Evolutionary conservation across 2,329 filamentous ascomycete species (phyloP).

Genomic region (Neophaeococcomyces mojaviensis): DNA sequence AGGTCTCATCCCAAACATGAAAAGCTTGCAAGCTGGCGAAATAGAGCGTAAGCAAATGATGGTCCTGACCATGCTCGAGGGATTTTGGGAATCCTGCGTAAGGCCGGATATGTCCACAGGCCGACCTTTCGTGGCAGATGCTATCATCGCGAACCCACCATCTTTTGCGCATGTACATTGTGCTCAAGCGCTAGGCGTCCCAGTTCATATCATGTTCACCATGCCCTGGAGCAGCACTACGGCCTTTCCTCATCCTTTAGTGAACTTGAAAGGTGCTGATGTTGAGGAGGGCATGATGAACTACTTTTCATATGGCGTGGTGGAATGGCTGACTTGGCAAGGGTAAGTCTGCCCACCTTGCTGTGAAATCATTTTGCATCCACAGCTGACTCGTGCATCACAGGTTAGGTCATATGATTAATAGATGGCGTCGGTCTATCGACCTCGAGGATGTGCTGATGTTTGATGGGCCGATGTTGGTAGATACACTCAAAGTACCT

Average conservation of each 20-base stretch:
- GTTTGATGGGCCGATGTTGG: slow-evolving; percentile 31
- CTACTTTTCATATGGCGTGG: slow-evolving; percentile 39
- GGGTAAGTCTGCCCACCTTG: too few species aligned
- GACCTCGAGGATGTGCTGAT: slow-evolving; percentile 33
- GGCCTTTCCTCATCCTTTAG: slow-evolving; percentile 42
- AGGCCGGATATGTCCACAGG: slow-evolving; percentile 20
- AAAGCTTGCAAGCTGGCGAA: slow-evolving; percentile 29
- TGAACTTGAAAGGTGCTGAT: slow-evolving; percentile 34
- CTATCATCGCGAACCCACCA: slow-evolving; percentile 48
- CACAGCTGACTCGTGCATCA: too few species aligned
- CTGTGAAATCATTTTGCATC: too few species aligned
- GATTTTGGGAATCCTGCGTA: slow-evolving; percentile 34
- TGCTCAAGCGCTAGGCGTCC: slow-evolving; percentile 42
- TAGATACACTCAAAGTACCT: slow-evolving; percentile 31
- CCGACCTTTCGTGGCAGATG: slow-evolving; percentile 44
- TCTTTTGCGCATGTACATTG: slow-evolving; percentile 47
- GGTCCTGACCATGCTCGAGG: slow-evolving; percentile 31
- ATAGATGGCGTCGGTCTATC: slow-evolving; percentile 33
- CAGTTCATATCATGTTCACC: slow-evolving; percentile 45
- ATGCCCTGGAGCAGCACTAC: slow-evolving; percentile 43
- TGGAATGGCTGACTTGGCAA: slow-evolving; percentile 46
- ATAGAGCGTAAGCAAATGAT: slow-evolving; percentile 26
- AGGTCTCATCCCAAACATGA: slow-evolving; percentile 32
- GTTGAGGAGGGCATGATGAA: slow-evolving; percentile 32
- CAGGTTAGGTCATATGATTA: slow-evolving; percentile 38